A percentile compares a stretch with the other conserved stretches of the same genome.
Evolutionary conservation across 2,329 filamentous ascomycete species (phyloP).

Genomic region (Neopestalotiopsis sp.): DNA sequence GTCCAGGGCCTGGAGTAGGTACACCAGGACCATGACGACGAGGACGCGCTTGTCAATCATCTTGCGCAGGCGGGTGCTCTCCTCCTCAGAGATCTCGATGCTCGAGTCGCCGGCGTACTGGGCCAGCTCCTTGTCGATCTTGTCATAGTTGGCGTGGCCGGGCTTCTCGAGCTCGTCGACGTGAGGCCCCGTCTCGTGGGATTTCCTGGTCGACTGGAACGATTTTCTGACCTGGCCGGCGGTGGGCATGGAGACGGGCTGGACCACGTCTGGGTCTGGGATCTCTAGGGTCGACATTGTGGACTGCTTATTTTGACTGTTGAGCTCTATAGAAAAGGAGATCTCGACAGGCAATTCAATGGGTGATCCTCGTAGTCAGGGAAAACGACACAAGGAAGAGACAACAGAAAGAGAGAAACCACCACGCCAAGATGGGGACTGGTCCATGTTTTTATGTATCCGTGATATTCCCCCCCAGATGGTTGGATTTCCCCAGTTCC

Average conservation of each 20-base stretch:
- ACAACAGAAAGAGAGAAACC: background rate
- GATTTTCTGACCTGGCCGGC: conserved; percentile 28
- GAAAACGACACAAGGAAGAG: background rate
- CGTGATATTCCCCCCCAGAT: background rate
- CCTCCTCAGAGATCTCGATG: conserved; percentile 63
- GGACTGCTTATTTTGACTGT: background rate
- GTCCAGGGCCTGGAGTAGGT: conserved; percentile 74
- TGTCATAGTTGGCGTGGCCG: conserved; percentile 55
- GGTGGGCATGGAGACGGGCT: conserved; percentile 26
- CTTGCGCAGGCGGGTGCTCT: conserved; percentile 65
- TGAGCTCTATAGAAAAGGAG: background rate
- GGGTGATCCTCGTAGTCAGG: background rate
- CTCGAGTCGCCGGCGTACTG: conserved; percentile 66
- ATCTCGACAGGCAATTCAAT: background rate
- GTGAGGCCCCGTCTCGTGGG: conserved; percentile 22
- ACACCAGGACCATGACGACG: conserved; percentile 73
- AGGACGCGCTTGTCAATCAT: conserved; percentile 73
- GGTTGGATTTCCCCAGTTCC: background rate
- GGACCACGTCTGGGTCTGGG: conserved; percentile 32
- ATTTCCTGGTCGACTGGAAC: conserved; percentile 36
- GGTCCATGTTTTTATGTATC: conserved; percentile 11
- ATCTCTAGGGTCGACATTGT: conserved; percentile 35
- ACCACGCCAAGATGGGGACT: background rate
- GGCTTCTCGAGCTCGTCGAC: conserved; percentile 46
- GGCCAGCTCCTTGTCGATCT: conserved; percentile 72